phyloP scores from a whole-genome alignment of 768 basidiomycete species.

The Coprinopsis strossmayeri region DNA sequence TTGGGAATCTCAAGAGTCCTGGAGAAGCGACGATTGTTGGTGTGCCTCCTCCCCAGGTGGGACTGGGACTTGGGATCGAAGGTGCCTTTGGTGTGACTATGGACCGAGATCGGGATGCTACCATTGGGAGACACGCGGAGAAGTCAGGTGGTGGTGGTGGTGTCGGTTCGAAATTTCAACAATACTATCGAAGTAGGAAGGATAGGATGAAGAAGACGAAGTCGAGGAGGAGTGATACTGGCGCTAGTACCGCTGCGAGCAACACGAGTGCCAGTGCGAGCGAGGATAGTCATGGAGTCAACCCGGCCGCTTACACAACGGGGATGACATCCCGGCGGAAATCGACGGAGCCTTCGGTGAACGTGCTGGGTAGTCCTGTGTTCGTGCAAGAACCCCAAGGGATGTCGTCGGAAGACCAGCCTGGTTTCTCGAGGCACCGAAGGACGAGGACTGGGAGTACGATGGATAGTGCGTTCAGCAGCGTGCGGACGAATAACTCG shows the following conservation, averaged over 20 bases:
- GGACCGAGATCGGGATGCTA: conserved; percentile 7
- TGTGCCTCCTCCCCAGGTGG: background rate
- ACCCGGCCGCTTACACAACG: too few relatives aligned
- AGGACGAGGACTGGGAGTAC: conserved; percentile 1
- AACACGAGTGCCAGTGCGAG: background rate
- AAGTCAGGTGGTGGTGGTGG: background rate
- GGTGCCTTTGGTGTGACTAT: background rate
- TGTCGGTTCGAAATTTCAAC: conserved; percentile 2
- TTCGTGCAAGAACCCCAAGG: conserved; percentile 5
- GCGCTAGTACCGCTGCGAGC: background rate
- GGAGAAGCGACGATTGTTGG: conserved; percentile 12
- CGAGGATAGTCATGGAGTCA: background rate
- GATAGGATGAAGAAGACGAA: conserved; percentile 2
- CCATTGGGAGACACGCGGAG: conserved; percentile 3
- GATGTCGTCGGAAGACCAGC: conserved; percentile 2
- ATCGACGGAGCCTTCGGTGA: background rate
- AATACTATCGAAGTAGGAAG: conserved; percentile 5
- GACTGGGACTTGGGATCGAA: conserved; percentile 4
- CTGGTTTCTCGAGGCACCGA: background rate
- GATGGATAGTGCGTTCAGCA: background rate
- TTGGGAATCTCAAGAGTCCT: conserved; percentile 5
- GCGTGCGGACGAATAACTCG: conserved; percentile 2
- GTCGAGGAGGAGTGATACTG: background rate
- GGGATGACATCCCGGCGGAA: background rate
- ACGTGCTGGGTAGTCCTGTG: conserved; percentile 5